Conservation (phyloP, 805 yeast species). For the Starmerella etchellsii region DNA sequence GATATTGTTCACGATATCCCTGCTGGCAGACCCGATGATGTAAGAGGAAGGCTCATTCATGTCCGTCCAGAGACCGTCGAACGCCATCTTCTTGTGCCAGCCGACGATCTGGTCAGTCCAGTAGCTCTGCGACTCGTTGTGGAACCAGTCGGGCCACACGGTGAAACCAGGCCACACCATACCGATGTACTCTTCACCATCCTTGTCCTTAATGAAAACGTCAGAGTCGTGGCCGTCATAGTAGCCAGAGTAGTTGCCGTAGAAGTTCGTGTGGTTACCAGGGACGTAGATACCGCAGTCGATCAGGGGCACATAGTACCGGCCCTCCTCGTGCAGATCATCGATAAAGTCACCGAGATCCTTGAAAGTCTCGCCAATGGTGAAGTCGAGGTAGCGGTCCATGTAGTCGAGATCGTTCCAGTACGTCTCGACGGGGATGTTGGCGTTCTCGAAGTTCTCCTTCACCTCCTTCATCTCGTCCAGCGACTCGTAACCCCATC, state of each 20-base stretch:
- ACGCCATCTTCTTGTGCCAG: neutral
- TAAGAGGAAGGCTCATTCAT: slow-evolving; percentile 1
- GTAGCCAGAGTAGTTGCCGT: neutral
- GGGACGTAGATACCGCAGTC: slow-evolving; percentile 2
- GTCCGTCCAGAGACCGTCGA: slow-evolving; percentile 2
- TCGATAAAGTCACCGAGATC: neutral
- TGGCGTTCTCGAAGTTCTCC: neutral
- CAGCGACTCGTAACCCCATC: slow-evolving; percentile 1
- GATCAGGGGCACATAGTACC: slow-evolving; percentile 1
- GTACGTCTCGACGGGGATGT: slow-evolving; percentile 1
- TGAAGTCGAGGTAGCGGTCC: slow-evolving; percentile 1
- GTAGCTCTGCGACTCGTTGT: neutral
- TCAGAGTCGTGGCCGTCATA: slow-evolving; percentile 1
- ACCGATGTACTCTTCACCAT: slow-evolving; percentile 2
- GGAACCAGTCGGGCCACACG: slow-evolving; percentile 3
- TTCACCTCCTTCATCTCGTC: neutral
- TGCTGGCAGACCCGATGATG: neutral
- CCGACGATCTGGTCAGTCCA: neutral
- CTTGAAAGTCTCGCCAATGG: neutral
- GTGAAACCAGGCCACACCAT: slow-evolving; percentile 4
- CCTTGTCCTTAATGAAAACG: slow-evolving; percentile 1
- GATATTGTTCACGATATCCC: neutral
- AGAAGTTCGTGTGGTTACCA: neutral
- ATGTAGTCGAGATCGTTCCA: slow-evolving; percentile 3
- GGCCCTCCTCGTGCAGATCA: neutral